Evolutionary conservation across 495 filamentous ascomycete genomes (phyloP).

Genomic region (Penicillium ucsense): DNA sequence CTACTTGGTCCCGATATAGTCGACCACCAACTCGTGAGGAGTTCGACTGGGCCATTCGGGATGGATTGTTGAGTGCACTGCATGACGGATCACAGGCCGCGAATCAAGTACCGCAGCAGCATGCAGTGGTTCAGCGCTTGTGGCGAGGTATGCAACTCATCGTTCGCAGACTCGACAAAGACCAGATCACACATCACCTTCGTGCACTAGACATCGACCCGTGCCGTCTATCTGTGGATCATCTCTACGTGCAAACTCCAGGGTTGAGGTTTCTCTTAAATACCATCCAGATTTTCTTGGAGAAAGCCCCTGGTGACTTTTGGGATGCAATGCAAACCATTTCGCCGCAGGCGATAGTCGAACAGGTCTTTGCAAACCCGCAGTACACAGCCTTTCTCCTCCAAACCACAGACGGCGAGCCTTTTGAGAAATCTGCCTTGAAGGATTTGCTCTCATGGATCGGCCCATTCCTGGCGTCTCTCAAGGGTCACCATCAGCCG

Average conservation of each 20-base stretch:
- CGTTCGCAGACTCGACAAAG: conserved; percentile 57
- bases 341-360: conserved; percentile 60
- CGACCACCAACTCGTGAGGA: conserved; percentile 50
- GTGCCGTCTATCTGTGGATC: conserved; percentile 65
- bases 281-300: conserved; percentile 55
- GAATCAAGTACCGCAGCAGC: conserved; percentile 37
- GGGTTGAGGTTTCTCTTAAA: conserved; percentile 54
- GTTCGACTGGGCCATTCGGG: conserved; percentile 75
- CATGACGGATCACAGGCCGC: conserved; percentile 34
- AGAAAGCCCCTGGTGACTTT: conserved; percentile 65
- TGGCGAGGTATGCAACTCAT: conserved; percentile 70
- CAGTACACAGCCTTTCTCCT: conserved; percentile 53
- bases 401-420: conserved; percentile 43
- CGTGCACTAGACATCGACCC: conserved; percentile 71
- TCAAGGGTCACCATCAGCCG: conserved; percentile 58
- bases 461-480: conserved; percentile 61
- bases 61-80: conserved; percentile 43
- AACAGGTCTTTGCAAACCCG: conserved; percentile 65
- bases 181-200: conserved; percentile 66
- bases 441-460: conserved; percentile 64
- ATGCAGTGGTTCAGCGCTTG: conserved; percentile 49
- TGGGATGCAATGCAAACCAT: conserved; percentile 80
- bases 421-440: conserved; percentile 44
- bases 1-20: conserved; percentile 52
- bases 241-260: conserved; percentile 52